phyloP scores from a whole-genome alignment of 2,329 filamentous ascomycete genomes.

The Neopestalotiopsis clavispora region DNA sequence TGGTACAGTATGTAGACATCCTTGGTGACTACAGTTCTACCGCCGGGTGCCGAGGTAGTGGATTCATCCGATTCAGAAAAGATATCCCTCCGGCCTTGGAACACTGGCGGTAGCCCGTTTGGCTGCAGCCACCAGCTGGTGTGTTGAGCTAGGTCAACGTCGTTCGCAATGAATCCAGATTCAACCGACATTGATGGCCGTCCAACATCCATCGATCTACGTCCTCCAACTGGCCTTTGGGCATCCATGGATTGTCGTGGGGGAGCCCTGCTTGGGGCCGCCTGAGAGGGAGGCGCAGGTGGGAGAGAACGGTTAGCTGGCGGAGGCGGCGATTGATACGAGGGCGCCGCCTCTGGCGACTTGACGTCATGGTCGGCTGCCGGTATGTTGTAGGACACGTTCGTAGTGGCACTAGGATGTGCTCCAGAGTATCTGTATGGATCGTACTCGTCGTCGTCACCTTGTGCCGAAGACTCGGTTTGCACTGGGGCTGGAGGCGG shows the following conservation, averaged over 20 bases:
- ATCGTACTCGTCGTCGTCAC: slow-evolving; percentile 71
- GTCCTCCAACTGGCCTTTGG: slow-evolving; percentile 52
- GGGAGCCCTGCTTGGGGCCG: slow-evolving; percentile 41
- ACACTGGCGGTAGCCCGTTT: slow-evolving; percentile 77
- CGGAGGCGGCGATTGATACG: slow-evolving; percentile 48
- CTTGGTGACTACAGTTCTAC: slow-evolving; percentile 75
- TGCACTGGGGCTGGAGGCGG: slow-evolving; percentile 41
- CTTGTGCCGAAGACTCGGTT: slow-evolving; percentile 30
- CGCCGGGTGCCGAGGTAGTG: slow-evolving; percentile 69
- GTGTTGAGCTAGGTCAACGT: slow-evolving; percentile 77
- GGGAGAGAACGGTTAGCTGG: slow-evolving; percentile 52
- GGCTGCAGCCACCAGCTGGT: slow-evolving; percentile 89
- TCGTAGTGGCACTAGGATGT: slow-evolving; percentile 28
- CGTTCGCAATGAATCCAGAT: slow-evolving; percentile 83
- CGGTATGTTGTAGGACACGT: slow-evolving; percentile 40
- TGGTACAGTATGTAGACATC: slow-evolving; percentile 88
- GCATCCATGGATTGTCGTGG: slow-evolving; percentile 69
- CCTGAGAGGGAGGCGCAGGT: slow-evolving; percentile 33
- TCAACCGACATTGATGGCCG: slow-evolving; percentile 70
- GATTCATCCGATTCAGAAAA: slow-evolving; percentile 83
- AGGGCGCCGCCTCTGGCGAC: slow-evolving; percentile 53
- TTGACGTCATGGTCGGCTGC: slow-evolving; percentile 52
- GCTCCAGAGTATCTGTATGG: slow-evolving; percentile 61
- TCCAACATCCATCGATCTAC: slow-evolving; percentile 74
- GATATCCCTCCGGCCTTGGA: slow-evolving; percentile 84